Conservation (phyloP, 2,329 filamentous ascomycete genomes). For the Amylocarpus encephaloides region DNA sequence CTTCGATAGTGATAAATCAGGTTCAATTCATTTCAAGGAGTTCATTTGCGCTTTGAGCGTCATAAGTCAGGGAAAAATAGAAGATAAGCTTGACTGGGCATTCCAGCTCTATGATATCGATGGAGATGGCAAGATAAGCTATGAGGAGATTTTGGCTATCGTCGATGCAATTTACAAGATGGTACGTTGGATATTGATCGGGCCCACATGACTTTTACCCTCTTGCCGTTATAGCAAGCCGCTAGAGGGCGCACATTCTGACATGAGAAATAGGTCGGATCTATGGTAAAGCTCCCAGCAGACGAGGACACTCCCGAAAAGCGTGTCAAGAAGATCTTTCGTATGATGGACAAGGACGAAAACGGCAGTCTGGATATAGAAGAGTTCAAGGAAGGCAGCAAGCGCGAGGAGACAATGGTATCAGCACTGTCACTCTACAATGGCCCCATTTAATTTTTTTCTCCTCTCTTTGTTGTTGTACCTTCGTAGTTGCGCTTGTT, state of each 20-base stretch:
- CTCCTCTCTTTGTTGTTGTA: background rate
- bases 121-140: conserved; percentile 97
- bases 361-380: conserved; percentile 95
- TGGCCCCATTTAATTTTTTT: conserved; percentile 66
- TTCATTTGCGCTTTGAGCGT: conserved; percentile 98
- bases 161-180: conserved; percentile 99
- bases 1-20: conserved; percentile 95
- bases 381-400: conserved; percentile 98
- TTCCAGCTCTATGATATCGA: conserved; percentile 99
- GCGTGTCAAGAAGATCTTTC: conserved; percentile 95
- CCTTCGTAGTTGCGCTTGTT: too few species aligned
- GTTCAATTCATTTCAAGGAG: conserved; percentile 98
- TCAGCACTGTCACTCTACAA: conserved; percentile 95
- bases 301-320: conserved; percentile 99
- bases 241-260: too few species aligned
- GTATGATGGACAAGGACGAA: conserved; percentile 99
- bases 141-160: conserved; percentile 97
- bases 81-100: conserved; percentile 98
- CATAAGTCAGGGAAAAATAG: conserved; percentile 95
- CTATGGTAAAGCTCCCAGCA: conserved; percentile 97
- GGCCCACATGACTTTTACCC: too few species aligned
- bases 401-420: conserved; percentile 97
- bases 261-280: conserved; percentile 86
- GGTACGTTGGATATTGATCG: conserved; percentile 63
- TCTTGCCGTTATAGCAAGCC: too few species aligned